Percentiles rank a stretch among this genome's conserved stretches.
Evolutionary conservation across 345 rosid genomes (phyloP).

Genomic region (Citrus medica): DNA sequence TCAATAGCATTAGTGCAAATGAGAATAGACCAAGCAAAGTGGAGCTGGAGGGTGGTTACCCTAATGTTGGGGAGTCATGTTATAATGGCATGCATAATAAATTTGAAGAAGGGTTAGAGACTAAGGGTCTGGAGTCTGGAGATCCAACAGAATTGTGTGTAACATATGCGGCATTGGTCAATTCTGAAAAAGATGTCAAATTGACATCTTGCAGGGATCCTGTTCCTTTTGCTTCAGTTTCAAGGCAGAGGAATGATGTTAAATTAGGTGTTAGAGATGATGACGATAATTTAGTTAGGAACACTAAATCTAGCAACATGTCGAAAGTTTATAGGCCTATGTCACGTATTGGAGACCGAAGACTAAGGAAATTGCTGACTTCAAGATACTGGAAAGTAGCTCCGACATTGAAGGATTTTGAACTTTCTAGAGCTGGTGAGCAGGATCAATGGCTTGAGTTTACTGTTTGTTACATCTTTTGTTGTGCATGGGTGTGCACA

Average conservation of each 20-base stretch:
- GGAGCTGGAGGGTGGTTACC: slow-evolving; percentile 23
- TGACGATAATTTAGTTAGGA: slow-evolving; percentile 66
- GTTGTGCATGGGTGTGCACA: not conserved
- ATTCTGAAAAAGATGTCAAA: slow-evolving; percentile 35
- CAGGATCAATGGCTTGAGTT: slow-evolving; percentile 1
- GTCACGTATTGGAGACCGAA: slow-evolving; percentile 49
- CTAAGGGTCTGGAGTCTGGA: slow-evolving; percentile 32
- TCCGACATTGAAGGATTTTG: slow-evolving; percentile 55
- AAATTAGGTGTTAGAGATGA: slow-evolving; percentile 71
- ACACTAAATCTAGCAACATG: slow-evolving; percentile 42
- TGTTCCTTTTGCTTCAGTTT: slow-evolving; percentile 37
- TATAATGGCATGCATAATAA: slow-evolving; percentile 27
- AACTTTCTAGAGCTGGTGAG: slow-evolving; percentile 63
- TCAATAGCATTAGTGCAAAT: slow-evolving; percentile 20
- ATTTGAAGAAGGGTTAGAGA: slow-evolving; percentile 23
- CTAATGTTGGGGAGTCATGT: slow-evolving; percentile 27
- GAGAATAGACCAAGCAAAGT: slow-evolving; percentile 17
- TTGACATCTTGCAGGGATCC: slow-evolving; percentile 24
- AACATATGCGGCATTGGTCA: slow-evolving; percentile 32
- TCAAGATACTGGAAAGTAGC: slow-evolving; percentile 66
- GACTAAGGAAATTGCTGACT: slow-evolving; percentile 57
- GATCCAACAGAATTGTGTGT: slow-evolving; percentile 29
- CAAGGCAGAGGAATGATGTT: slow-evolving; percentile 43
- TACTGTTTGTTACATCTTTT: not conserved
- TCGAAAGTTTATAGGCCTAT: slow-evolving; percentile 57